These are phyloP conservation scores for Basipetospora chlamydospora DNA, from an alignment of 2,329 filamentous ascomycete genomes.

Conservation along the genomic window DNA sequence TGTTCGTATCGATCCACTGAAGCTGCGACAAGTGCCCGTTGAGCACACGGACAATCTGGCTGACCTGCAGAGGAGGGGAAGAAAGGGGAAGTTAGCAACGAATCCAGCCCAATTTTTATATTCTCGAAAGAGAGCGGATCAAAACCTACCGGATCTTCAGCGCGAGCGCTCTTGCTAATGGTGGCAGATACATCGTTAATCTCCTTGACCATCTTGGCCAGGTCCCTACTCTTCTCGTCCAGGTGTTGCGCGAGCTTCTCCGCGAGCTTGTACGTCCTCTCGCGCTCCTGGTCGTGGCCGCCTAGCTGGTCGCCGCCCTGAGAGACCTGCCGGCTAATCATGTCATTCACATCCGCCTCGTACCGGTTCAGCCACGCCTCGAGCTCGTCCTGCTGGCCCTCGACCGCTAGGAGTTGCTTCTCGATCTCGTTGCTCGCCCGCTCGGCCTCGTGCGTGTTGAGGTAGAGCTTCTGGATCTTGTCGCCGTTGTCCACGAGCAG, in stretches of 20 bases:
- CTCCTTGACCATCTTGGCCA: slow-evolving; percentile 94
- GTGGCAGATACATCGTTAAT: slow-evolving; percentile 88
- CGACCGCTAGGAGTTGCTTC: slow-evolving; percentile 74
- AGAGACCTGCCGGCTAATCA: slow-evolving; percentile 70
- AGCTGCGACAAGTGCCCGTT: slow-evolving; percentile 86
- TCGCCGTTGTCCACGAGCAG: slow-evolving; percentile 86
- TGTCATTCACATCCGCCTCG: slow-evolving; percentile 77
- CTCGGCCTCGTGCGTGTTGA: slow-evolving; percentile 86
- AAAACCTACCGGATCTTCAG: slow-evolving; percentile 66
- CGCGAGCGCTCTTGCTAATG: slow-evolving; percentile 76
- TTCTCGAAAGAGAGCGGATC: slow-evolving; percentile 6
- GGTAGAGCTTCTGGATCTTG: slow-evolving; percentile 87
- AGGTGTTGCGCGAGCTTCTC: slow-evolving; percentile 84
- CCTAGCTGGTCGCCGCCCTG: slow-evolving; percentile 58
- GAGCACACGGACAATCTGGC: slow-evolving; percentile 87
- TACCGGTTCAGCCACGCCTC: slow-evolving; percentile 81
- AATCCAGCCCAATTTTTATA: too few species aligned
- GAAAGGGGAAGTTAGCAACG: too few species aligned
- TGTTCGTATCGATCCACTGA: slow-evolving; percentile 83
- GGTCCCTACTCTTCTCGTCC: slow-evolving; percentile 84
- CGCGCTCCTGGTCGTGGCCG: slow-evolving; percentile 87
- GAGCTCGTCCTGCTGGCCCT: slow-evolving; percentile 85
- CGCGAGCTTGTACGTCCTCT: slow-evolving; percentile 89
- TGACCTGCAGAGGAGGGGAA: slow-evolving; percentile 63
- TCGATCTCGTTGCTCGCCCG: slow-evolving; percentile 88